Evolutionary conservation across 345 rosid species (phyloP), one percentile per base, ranked within the genome.

Genomic region (Fremontodendron californicum): DNA sequence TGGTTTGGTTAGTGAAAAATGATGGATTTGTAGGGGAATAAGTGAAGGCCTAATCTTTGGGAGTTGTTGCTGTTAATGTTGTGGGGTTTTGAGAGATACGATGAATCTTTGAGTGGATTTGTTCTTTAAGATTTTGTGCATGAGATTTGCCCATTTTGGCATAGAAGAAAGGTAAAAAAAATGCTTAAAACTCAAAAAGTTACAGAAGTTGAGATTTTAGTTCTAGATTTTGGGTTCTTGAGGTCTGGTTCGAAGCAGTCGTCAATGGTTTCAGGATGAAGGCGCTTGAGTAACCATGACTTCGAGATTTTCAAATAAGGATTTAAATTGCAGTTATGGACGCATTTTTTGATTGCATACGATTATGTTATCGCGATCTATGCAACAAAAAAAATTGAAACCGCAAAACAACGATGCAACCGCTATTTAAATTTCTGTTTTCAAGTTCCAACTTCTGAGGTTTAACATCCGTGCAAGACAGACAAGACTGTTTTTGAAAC

Each of bases 71-170:
- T 77, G 78, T 6, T 84, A 79, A 65, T 77, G 54, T 48, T 29
- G 0, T 37, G 71, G 58, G 78, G 67, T 62, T 0, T 77, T 51
- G 77, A 70, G 75, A 85, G 64, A 73, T 43, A 64, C 1, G 74
- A 86, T 71, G 37, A 80, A 39, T 68, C 64, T 66, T 25, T 74
- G 55, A 68, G 75, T 77, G 43, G 87, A 61, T 60, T 77, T 80
- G 77, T 39, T 82, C 65, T 49, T 80, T 16, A 73, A 16, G 72
- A 84, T 52, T 74, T 79, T 82, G 13, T 75, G 61, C 57, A 86
- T 74, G 29, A 82, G 71, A 84, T 80, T 84, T 46, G 89, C n/a
- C 81, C 89, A 86, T 85, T 62, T 37, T 71, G 33, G 46, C 21
- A 45, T 45, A 25, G 52, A 68, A n/a, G 6, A 64, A 18, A 10